A percentile compares a stretch with the other conserved stretches of the same genome.
These are phyloP conservation scores for Agaricales sp. DNA, from an alignment of 1,284 basidiomycete species.

Conservation along the genomic window DNA sequence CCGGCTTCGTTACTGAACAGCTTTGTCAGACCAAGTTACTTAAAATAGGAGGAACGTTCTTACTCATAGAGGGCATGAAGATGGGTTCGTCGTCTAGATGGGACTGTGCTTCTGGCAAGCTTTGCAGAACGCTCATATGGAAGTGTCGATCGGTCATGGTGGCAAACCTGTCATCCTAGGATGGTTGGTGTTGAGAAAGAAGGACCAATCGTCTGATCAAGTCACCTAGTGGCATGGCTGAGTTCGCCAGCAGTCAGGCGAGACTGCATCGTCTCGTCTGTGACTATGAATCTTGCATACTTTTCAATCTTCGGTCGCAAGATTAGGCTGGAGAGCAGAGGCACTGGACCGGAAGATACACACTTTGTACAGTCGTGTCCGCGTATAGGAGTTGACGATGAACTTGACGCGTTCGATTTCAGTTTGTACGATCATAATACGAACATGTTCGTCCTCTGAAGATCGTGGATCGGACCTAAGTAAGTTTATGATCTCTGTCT, in stretches of 20 bases:
- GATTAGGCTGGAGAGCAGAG: constrained; percentile 4
- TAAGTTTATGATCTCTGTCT: constrained; percentile 57
- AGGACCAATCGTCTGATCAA: constrained; percentile 4
- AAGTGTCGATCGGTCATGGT: constrained; percentile 67
- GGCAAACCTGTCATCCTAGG: constrained; percentile 43
- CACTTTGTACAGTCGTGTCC: constrained; percentile 82
- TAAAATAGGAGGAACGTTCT: constrained; percentile 18
- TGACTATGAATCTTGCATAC: constrained; percentile 68
- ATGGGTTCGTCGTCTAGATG: constrained; percentile 63
- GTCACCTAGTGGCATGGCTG: constrained; percentile 64
- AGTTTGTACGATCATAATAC: constrained; percentile 84
- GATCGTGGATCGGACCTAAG: constrained; percentile 70
- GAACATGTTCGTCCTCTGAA: constrained; percentile 84
- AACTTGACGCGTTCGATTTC: constrained; percentile 91
- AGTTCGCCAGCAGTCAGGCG: constrained; percentile 73
- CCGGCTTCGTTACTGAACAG: constrained; percentile 60
- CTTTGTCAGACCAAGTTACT: constrained; percentile 8
- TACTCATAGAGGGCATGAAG: constrained; percentile 74
- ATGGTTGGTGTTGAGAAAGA: not conserved
- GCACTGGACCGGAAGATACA: not conserved
- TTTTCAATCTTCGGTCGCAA: constrained; percentile 66
- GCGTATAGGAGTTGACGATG: constrained; percentile 76
- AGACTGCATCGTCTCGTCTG: constrained; percentile 56
- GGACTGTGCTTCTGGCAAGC: constrained; percentile 65
- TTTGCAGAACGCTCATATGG: constrained; percentile 63